phyloP scores from a whole-genome alignment of 1,284 basidiomycete species.

The Leccinum solheimii region DNA sequence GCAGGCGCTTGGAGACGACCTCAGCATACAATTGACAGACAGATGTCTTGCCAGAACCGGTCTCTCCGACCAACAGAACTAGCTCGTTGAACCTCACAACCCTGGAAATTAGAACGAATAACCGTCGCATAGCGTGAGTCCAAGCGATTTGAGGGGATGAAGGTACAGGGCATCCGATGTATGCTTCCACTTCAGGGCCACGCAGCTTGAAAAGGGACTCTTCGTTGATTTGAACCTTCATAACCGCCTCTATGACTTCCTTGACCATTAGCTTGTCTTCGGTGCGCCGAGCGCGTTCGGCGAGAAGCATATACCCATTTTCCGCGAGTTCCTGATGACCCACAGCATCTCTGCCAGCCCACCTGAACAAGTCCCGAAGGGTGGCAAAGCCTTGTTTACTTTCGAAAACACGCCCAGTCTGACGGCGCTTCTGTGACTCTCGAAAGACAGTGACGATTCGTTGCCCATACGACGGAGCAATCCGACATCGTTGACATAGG shows the following conservation, averaged over 20 bases:
- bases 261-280: constrained; percentile 92
- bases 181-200: constrained; percentile 46
- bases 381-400: constrained; percentile 98
- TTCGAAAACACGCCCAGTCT: constrained; percentile 92
- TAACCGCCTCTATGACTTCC: constrained; percentile 87
- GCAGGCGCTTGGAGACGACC: constrained; percentile 62
- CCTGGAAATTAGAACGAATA: constrained; percentile 83
- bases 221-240: constrained; percentile 87
- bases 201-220: constrained; percentile 66
- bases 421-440: constrained; percentile 91
- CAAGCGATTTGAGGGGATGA: constrained; percentile 67
- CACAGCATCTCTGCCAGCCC: constrained; percentile 89
- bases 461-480: constrained; percentile 90
- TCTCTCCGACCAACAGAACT: constrained; percentile 96
- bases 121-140: constrained; percentile 91
- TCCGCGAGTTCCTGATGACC: constrained; percentile 93
- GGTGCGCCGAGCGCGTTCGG: constrained; percentile 81
- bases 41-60: constrained; percentile 96
- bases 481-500: constrained; percentile 83
- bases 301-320: constrained; percentile 97
- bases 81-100: constrained; percentile 92
- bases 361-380: constrained; percentile 95
- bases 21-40: constrained; percentile 90
- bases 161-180: constrained; percentile 60
- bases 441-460: constrained; percentile 92